These are phyloP conservation scores for Metarhizium robertsii DNA, from an alignment of 2,329 filamentous ascomycete species.

Conservation along the genomic window DNA sequence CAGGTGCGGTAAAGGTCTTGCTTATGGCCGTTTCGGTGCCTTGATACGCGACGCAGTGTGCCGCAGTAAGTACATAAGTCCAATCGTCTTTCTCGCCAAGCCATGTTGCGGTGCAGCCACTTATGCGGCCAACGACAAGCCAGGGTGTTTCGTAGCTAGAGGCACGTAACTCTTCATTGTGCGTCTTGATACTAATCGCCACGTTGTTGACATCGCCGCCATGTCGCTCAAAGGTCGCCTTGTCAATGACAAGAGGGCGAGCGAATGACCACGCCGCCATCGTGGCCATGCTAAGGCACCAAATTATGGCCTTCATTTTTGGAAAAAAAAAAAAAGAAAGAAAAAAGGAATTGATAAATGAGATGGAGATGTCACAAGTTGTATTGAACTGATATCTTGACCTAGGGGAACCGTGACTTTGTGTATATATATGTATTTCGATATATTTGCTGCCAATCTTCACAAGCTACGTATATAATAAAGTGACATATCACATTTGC, in stretches of 20 bases:
- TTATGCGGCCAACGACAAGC: neutral
- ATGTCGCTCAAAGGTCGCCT: neutral
- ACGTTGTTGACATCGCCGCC: neutral
- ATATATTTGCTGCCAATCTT: no score
- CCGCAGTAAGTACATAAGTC: neutral
- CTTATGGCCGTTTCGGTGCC: neutral
- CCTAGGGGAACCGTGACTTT: no score
- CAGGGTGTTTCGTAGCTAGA: neutral
- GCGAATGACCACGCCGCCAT: neutral
- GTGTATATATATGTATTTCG: no score
- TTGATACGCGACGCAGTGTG: neutral
- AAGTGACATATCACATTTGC: no score
- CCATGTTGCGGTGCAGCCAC: neutral
- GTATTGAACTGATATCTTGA: no score
- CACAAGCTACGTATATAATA: no score
- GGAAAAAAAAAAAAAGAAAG: no score
- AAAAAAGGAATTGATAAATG: no score
- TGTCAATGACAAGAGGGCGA: neutral
- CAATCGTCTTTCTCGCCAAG: neutral
- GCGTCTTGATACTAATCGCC: neutral
- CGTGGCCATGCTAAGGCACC: neutral
- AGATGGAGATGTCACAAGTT: no score
- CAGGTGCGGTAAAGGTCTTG: neutral
- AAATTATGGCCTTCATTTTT: conserved; percentile 5
- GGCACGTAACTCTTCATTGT: neutral